Evolutionary conservation across 495 filamentous ascomycete species (phyloP).

Genomic region (Cladorrhinum samala): DNA sequence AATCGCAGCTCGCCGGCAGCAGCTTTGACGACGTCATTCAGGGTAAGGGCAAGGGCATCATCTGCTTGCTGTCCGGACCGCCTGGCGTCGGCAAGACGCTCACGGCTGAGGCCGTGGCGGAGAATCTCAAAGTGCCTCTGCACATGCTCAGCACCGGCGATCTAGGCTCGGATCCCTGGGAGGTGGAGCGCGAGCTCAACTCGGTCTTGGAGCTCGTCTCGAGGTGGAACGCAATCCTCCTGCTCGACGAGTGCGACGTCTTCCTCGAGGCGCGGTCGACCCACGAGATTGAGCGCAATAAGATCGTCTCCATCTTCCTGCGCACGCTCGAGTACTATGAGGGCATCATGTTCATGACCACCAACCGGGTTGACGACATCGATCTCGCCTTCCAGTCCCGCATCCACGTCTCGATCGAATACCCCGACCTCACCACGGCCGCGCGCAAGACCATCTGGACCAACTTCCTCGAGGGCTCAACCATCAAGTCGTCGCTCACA

Average conservation of each 20-base stretch:
- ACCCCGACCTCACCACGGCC: slow-evolving; percentile 34
- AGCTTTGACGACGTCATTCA: slow-evolving; percentile 59
- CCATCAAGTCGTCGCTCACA: slow-evolving; percentile 20
- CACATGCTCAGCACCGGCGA: slow-evolving; percentile 52
- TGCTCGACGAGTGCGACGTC: slow-evolving; percentile 64
- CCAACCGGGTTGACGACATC: slow-evolving; percentile 42
- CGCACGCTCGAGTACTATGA: slow-evolving; percentile 50
- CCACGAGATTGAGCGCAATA: slow-evolving; percentile 48
- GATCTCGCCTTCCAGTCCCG: slow-evolving; percentile 47
- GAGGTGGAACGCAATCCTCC: slow-evolving; percentile 49
- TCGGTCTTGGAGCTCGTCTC: slow-evolving; percentile 45
- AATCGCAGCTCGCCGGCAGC: slow-evolving; percentile 34
- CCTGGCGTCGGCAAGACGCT: slow-evolving; percentile 57
- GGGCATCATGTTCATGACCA: slow-evolving; percentile 58
- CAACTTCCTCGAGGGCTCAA: slow-evolving; percentile 23
- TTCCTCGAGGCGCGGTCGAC: slow-evolving; percentile 56
- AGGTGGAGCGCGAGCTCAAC: slow-evolving; percentile 46
- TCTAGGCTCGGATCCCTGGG: slow-evolving; percentile 43
- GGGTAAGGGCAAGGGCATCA: slow-evolving; percentile 56
- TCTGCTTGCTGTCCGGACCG: slow-evolving; percentile 51
- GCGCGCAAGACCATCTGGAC: slow-evolving; percentile 29
- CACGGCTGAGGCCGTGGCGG: slow-evolving; percentile 52
- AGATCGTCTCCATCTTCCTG: slow-evolving; percentile 51
- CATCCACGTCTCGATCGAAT: slow-evolving; percentile 46
- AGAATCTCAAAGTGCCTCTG: slow-evolving; percentile 45